Evolutionary conservation across 73 alveolate species (phyloP).

Genomic region (Tetrahymena elliotti): DNA sequence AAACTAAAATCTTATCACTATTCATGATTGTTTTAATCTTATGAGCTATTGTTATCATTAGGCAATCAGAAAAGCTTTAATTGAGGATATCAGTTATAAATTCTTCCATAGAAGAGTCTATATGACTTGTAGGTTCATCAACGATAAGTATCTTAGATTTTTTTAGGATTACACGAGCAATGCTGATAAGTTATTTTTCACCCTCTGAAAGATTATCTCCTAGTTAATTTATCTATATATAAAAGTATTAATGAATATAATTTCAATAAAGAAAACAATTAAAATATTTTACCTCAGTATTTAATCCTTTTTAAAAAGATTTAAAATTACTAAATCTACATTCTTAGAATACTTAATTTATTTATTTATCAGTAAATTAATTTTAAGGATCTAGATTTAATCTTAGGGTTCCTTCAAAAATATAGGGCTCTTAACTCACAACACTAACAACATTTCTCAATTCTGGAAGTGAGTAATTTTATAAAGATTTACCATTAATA

Average conservation of each 20-base stretch:
- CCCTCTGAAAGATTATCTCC: slow-evolving; percentile 66
- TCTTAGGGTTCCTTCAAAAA: slow-evolving; percentile 67
- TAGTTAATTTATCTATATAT: background rate
- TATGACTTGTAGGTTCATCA: slow-evolving; percentile 72
- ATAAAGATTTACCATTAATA: slow-evolving; percentile 72
- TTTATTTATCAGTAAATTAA: background rate
- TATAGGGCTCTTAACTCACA: slow-evolving; percentile 77
- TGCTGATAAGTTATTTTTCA: slow-evolving; percentile 58
- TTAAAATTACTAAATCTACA: background rate
- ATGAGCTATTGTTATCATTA: slow-evolving; percentile 57
- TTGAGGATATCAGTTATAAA: slow-evolving; percentile 37
- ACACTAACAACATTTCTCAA: slow-evolving; percentile 60
- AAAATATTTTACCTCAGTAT: background rate
- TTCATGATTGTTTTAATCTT: slow-evolving; percentile 47
- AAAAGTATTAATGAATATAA: background rate
- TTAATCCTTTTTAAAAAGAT: background rate
- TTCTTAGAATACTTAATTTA: background rate
- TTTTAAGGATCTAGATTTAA: slow-evolving; percentile 79
- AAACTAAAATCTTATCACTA: slow-evolving; percentile 42
- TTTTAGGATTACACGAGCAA: slow-evolving; percentile 55
- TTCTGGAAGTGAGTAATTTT: slow-evolving; percentile 50
- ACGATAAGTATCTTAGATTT: slow-evolving; percentile 51
- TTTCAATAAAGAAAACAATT: background rate
- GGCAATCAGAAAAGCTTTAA: slow-evolving; percentile 23
- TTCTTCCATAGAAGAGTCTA: slow-evolving; percentile 58